Evolutionary conservation across 2,329 filamentous ascomycete species (phyloP), one percentile per base, ranked within the genome.

Genomic region (Sclerotiophoma versabilis): DNA sequence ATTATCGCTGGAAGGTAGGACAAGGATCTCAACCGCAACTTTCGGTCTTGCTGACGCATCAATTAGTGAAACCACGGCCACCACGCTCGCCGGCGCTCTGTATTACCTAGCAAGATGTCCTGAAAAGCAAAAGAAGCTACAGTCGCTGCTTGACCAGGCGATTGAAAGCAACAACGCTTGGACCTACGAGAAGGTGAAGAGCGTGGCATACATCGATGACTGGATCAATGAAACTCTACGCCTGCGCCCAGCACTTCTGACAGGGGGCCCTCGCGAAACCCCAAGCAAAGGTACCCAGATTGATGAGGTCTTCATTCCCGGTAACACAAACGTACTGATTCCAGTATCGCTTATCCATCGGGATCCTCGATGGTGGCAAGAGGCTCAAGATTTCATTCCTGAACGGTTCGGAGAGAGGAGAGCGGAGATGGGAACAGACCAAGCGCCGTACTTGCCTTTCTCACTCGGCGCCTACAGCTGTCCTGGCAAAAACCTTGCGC

Each of bases 241-340:
- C 0, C 50, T 79, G 12, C 71, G 76, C n/a, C 74, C 76, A 0
- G 67, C 75, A 1, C 55, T 76, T 0, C 59, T 73, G 3, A 66
- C 63, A 10, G 75, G 72, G 2, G 63, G 65, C 3, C 66, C 65
- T 5, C 72, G 77, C 1, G 57, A 69, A 1, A 78, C 77, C 0
- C 76, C 77, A 5, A 50, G 60, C 2, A 52, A 68, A 23, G 73
- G 73, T 1, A 39, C 74, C 2, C 61, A 76, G 34, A 46, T 63
- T 8, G 60, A 49, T 22, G 58, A 60, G 7, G 48, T 54, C 1
- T 57, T 54, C 32, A 59, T 63, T 33, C 58, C 60, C 15, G 58
- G 60, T 1, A 51, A 58, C 14, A 57, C 48, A 11, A 63, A 58
- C 17, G 54, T 60, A 19, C 23, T 52, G 10, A 30, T 60, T n/a